These are phyloP conservation scores for Cryptococcus amylolentus DNA, from an alignment of 1,284 basidiomycete species.

Conservation along the genomic window DNA sequence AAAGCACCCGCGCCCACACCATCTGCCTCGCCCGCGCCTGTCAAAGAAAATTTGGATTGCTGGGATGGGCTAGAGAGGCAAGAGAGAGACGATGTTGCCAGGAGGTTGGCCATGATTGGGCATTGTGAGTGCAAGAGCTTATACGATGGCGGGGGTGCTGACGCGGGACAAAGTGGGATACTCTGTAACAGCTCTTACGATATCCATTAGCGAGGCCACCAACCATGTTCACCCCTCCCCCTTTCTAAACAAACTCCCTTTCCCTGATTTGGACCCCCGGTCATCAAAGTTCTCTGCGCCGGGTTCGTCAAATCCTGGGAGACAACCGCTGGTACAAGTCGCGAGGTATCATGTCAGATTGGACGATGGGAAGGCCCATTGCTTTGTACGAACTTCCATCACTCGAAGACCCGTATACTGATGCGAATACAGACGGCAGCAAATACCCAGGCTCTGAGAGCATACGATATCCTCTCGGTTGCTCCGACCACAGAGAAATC, in stretches of 20 bases:
- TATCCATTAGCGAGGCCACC: conserved; percentile 28
- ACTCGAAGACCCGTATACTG: neutral
- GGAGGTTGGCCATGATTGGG: conserved; percentile 33
- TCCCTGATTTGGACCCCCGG: conserved; percentile 43
- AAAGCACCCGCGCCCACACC: neutral
- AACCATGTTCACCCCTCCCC: conserved; percentile 32
- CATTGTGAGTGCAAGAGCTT: conserved; percentile 31
- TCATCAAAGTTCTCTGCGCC: neutral
- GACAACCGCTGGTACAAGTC: conserved; percentile 40
- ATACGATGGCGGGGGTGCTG: neutral
- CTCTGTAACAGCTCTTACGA: conserved; percentile 40
- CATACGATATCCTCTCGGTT: conserved; percentile 45
- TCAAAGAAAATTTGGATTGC: conserved; percentile 19
- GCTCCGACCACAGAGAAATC: conserved; percentile 45
- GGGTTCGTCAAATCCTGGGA: neutral
- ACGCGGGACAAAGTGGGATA: conserved; percentile 39
- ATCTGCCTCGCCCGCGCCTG: neutral
- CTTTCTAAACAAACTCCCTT: conserved; percentile 33
- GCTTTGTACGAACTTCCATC: conserved; percentile 30
- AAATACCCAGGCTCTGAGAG: conserved; percentile 32
- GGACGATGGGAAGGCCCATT: conserved; percentile 44
- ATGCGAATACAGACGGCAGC: conserved; percentile 27
- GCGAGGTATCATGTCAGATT: conserved; percentile 44
- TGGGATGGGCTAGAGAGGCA: conserved; percentile 35
- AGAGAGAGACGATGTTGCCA: conserved; percentile 37